Conservation (phyloP, 2,329 filamentous ascomycete species). For the Talaromyces funiculosus region DNA sequence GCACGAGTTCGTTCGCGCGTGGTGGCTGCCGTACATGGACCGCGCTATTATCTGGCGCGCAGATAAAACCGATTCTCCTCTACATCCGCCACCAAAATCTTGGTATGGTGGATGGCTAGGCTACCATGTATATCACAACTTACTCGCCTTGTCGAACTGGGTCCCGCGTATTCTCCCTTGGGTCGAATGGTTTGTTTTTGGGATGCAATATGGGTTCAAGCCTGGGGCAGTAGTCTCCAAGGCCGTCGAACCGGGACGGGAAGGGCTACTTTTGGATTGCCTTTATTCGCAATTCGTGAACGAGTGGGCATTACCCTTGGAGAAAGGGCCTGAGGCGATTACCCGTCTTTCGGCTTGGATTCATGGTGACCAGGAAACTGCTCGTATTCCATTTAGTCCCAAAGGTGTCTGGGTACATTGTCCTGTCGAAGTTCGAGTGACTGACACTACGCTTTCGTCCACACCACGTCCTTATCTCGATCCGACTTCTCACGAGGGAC, state of each 20-base stretch:
- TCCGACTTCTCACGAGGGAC: constrained; percentile 60
- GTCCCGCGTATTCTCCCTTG: constrained; percentile 74
- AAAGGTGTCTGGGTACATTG: constrained; percentile 77
- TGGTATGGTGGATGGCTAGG: constrained; percentile 81
- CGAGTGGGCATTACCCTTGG: constrained; percentile 89
- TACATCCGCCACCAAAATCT: constrained; percentile 55
- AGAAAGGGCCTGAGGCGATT: constrained; percentile 81
- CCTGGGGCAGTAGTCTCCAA: constrained; percentile 57
- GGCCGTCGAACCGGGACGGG: constrained; percentile 73
- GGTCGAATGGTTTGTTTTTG: constrained; percentile 95
- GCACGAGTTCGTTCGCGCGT: constrained; percentile 85
- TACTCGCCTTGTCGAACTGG: constrained; percentile 74
- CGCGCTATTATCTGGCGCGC: constrained; percentile 85
- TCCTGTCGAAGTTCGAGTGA: constrained; percentile 86
- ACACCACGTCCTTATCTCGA: constrained; percentile 63
- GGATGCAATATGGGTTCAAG: constrained; percentile 91
- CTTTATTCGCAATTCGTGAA: constrained; percentile 98
- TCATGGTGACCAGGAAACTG: constrained; percentile 63
- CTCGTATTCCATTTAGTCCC: constrained; percentile 74
- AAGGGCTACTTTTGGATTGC: constrained; percentile 90
- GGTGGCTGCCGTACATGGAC: constrained; percentile 94
- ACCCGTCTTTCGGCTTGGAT: constrained; percentile 81
- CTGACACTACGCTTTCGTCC: constrained; percentile 55
- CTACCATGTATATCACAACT: constrained; percentile 85
- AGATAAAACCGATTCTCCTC: constrained; percentile 63